A percentile compares a stretch with the other conserved stretches of the same genome.
phyloP scores from a whole-genome alignment of 2,329 filamentous ascomycete genomes.

The Epicoccum nigrum region DNA sequence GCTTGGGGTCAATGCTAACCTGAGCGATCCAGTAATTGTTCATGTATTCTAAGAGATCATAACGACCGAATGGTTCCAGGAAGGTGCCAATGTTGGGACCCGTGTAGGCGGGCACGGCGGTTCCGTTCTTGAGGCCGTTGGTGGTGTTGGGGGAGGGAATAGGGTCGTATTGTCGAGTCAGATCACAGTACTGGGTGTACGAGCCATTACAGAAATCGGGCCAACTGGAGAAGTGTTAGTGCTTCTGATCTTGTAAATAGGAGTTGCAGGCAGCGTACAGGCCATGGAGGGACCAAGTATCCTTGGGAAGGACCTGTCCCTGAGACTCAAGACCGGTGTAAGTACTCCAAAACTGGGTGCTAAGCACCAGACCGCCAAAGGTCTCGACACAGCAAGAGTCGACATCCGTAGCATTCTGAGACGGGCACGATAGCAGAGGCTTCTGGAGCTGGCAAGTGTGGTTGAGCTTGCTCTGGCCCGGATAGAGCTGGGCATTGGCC shows the following conservation, averaged over 20 bases:
- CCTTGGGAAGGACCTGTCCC: conserved; percentile 63
- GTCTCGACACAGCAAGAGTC: conserved; percentile 71
- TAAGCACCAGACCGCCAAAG: conserved; percentile 66
- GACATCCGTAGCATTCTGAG: conserved; percentile 45
- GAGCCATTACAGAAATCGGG: conserved; percentile 46
- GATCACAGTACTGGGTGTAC: conserved; percentile 72
- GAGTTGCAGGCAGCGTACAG: conserved; percentile 2
- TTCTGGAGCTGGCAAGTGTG: conserved; percentile 61
- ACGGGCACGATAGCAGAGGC: conserved; percentile 43
- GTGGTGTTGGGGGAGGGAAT: conserved; percentile 68
- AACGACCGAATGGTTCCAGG: conserved; percentile 62
- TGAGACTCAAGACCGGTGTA: conserved; percentile 65
- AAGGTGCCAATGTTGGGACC: conserved; percentile 65
- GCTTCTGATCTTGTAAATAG: too few relatives aligned
- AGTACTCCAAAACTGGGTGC: conserved; percentile 69
- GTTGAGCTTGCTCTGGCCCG: conserved; percentile 57
- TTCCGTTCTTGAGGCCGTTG: conserved; percentile 59
- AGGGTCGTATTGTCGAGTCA: conserved; percentile 69
- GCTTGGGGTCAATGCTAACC: too few relatives aligned
- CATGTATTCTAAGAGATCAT: conserved; percentile 69
- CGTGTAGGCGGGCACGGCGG: conserved; percentile 62
- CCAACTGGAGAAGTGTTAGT: conserved; percentile 5
- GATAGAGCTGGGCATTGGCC: conserved; percentile 51
- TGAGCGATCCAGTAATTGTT: conserved; percentile 69
- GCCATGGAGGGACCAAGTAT: conserved; percentile 66